Percentiles rank a stretch among this genome's conserved stretches.
Evolutionary conservation across 805 yeast species (phyloP).

Genomic region (Starmerella tilneyi): DNA sequence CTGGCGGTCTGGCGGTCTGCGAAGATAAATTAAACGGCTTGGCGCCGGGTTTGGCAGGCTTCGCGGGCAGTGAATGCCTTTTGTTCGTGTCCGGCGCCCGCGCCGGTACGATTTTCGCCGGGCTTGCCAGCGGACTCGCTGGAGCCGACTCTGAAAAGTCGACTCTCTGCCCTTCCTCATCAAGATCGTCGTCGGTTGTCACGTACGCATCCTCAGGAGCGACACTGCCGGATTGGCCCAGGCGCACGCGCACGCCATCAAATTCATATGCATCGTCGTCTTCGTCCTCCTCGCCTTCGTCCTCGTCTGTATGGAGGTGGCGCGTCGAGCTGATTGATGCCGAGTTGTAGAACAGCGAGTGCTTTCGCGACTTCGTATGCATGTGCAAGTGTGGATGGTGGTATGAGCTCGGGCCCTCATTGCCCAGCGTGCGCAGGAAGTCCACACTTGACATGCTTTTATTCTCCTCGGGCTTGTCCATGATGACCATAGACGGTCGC

Average conservation of each 20-base stretch:
- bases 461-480: constrained; percentile 23
- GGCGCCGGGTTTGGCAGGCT: not conserved
- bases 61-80: no score
- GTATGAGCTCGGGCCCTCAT: constrained; percentile 18
- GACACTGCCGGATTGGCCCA: not conserved
- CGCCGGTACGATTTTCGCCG: constrained; percentile 6
- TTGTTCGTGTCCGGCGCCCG: constrained; percentile 1
- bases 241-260: not conserved
- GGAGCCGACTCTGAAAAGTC: constrained; percentile 4
- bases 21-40: not conserved
- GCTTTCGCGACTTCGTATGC: constrained; percentile 1
- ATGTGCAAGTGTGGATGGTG: constrained; percentile 7
- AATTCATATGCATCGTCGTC: constrained; percentile 6
- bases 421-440: constrained; percentile 30
- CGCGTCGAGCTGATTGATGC: constrained; percentile 5
- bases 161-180: constrained; percentile 1
- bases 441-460: constrained; percentile 32
- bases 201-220: not conserved
- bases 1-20: not conserved
- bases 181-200: not conserved
- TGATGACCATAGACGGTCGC: constrained; percentile 29
- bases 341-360: constrained; percentile 4
- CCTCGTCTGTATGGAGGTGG: not conserved
- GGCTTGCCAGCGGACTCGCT: constrained; percentile 6
- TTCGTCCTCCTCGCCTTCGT: constrained; percentile 9